These are phyloP conservation scores for Penicillium coprophilum DNA, from an alignment of 495 filamentous ascomycete species.

Conservation along the genomic window DNA sequence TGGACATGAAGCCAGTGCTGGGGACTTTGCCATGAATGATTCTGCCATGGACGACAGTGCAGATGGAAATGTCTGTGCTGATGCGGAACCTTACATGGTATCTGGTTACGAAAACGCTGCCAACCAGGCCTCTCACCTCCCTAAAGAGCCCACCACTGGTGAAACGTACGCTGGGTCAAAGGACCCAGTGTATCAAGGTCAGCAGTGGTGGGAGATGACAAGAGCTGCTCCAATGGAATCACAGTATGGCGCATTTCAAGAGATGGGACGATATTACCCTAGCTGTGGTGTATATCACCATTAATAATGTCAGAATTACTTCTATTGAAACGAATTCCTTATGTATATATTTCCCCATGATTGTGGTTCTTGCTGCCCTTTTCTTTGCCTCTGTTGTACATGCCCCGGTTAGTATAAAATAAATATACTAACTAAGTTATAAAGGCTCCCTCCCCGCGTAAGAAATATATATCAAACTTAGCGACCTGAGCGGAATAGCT, in stretches of 20 bases:
- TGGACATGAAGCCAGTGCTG: slow-evolving; percentile 14
- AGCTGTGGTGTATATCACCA: slow-evolving; percentile 7
- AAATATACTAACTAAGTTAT: background rate
- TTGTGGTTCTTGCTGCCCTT: background rate
- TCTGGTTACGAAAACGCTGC: slow-evolving; percentile 62
- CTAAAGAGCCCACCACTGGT: slow-evolving; percentile 39
- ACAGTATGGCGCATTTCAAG: slow-evolving; percentile 55
- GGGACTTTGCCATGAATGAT: slow-evolving; percentile 53
- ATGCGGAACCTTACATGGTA: slow-evolving; percentile 69
- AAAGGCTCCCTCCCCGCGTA: background rate
- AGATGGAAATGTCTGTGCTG: slow-evolving; percentile 41
- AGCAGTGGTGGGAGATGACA: slow-evolving; percentile 50
- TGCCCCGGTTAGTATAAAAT: background rate
- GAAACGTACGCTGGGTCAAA: slow-evolving; percentile 53
- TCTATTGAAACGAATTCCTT: background rate
- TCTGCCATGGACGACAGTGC: slow-evolving; percentile 32
- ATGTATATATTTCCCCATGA: background rate
- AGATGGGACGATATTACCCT: slow-evolving; percentile 29
- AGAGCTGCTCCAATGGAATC: slow-evolving; percentile 53
- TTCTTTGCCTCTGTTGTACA: background rate
- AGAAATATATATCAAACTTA: background rate
- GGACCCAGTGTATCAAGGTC: slow-evolving; percentile 60
- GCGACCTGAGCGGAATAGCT: background rate
- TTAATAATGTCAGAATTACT: background rate
- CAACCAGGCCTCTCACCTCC: slow-evolving; percentile 17